Base-by-base conservation (phyloP, 2,329 filamentous ascomycete genomes). In the Xylariaceae sp. region DNA sequence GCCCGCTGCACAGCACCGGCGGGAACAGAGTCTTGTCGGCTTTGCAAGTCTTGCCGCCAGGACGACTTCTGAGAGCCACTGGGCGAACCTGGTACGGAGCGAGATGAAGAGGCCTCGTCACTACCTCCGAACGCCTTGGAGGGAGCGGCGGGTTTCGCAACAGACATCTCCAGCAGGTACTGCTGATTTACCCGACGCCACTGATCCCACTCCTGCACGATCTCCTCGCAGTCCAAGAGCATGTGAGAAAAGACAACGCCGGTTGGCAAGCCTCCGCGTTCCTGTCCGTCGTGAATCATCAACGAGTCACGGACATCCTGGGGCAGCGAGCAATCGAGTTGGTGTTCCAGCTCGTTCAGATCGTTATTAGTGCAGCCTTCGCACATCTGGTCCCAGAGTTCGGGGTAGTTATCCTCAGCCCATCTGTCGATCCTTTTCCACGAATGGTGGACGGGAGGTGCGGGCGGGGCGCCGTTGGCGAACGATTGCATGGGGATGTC, bases 401-500 rank as follows among this genome's bases (percentile, higher is more conserved):
- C 94, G 54, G 90, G 88, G 71, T 97, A 99, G 73, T 97, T 90
- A 57, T 94, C 89, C 65, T 97, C 94, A 50, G 89, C 82, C 94
- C 94, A 99, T 39, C 81, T 79, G 69, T 97, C 93, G 67, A 99
- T 97, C 71, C 92, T 89, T 68, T 81, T 86, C 94, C 94, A 99
- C 13, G 93, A 96, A 73, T 97, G 92, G 45, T 77, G 71, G 38
- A 96, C 86, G 6, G 94, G 91, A 2, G 94, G 94, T 7, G 94
- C 84, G 2, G 94, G 94, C 2, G 94, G 92, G 19, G 90, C 81
- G 50, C 94, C 94, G 61, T 97, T 92, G 65, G 88, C 85, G 74
- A 99, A 99, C 56, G 88, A 88, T 73, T 97, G 94, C 90, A 99
- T 94, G 62, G 88, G 93, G 57, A 99, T 96, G 71, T 97, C 93